Base-by-base conservation (phyloP, 2,329 filamentous ascomycete genomes). In the Aspergillus tamarii region DNA sequence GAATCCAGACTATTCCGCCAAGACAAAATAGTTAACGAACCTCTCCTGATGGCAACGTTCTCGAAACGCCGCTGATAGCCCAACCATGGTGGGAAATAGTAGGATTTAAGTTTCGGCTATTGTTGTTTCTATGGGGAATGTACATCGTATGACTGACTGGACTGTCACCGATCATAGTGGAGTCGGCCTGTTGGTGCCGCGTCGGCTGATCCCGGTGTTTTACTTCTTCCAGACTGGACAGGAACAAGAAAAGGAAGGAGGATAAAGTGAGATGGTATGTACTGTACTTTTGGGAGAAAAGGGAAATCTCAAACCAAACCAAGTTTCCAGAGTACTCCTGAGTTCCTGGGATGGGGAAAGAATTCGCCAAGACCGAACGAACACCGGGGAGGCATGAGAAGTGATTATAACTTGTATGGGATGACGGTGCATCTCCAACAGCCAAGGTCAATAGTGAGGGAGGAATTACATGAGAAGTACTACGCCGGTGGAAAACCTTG, bases 401-500 rank as follows among this genome's bases (percentile, higher is more conserved):
- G 32, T 12, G 11, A 26, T 26, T 26, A 26, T 26, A 26, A 26
- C 5, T 26, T 26, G 30, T 32, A 9, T 32, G 30, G 30, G 30
- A 32, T 32, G 39, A 41, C 19, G 16, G 48, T 26, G 26, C 48
- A 28, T 52, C 21, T 28, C 48, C 48, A 23, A 28, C 21, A 32
- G 23, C 48, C 48, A 53, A 34, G 50, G 30, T 26, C 50, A 53
- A 53, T 34, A 23, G 50, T 34, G 50, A 34, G 50, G 10, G 28
- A 53, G 50, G n/a, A n/a, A 32, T 53, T 53, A 54, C 52, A 54
- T 54, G 52, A 54, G 32, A 54, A 54, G 52, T 54, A 36, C 32
- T 36, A 54, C 52, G 32, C 52, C 32, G n/a, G 30, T 21, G 60
- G 56, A 55, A 62, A 62, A 62, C 55, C 57, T 57, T 59, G 60